Percentiles rank a stretch among this genome's conserved stretches.
phyloP scores from a whole-genome alignment of 352 stramenopile species.

The Elongisporangium undulatum region DNA sequence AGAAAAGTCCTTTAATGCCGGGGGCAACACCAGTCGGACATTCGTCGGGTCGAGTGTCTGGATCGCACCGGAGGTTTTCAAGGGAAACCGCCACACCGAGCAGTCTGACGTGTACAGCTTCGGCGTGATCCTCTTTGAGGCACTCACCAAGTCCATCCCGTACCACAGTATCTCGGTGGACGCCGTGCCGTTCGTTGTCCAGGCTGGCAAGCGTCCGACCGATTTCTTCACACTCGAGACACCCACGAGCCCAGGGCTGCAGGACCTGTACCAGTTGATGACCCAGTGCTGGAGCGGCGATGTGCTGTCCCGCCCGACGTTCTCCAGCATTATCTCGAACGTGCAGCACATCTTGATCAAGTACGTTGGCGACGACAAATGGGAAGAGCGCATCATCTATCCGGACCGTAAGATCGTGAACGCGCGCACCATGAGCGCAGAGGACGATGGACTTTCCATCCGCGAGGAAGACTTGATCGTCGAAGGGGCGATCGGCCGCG shows the following conservation, averaged over 20 bases:
- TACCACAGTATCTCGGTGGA: constrained; percentile 80
- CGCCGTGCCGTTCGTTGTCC: constrained; percentile 76
- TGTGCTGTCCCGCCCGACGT: constrained; percentile 63
- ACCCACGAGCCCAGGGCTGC: constrained; percentile 39
- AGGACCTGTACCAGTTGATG: constrained; percentile 71
- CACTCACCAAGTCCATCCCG: constrained; percentile 51
- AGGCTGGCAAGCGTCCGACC: constrained; percentile 69
- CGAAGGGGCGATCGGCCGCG: constrained; percentile 62
- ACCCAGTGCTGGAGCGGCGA: constrained; percentile 74
- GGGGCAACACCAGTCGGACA: constrained; percentile 16
- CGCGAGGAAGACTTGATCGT: constrained; percentile 73
- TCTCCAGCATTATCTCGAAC: constrained; percentile 77
- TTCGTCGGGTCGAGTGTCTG: constrained; percentile 88
- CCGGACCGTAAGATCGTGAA: constrained; percentile 74
- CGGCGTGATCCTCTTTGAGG: constrained; percentile 79
- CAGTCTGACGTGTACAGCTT: constrained; percentile 90
- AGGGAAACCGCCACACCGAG: constrained; percentile 80
- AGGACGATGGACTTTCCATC: constrained; percentile 74
- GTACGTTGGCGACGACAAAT: constrained; percentile 70
- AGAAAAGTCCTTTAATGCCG: constrained; percentile 17
- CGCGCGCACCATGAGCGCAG: constrained; percentile 27
- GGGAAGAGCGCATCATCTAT: constrained; percentile 83
- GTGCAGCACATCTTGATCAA: constrained; percentile 65
- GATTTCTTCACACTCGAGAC: constrained; percentile 68
- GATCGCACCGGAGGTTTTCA: constrained; percentile 90